Evolutionary conservation across 768 basidiomycete species (phyloP).

Genomic region (Amylocystis lapponica): DNA sequence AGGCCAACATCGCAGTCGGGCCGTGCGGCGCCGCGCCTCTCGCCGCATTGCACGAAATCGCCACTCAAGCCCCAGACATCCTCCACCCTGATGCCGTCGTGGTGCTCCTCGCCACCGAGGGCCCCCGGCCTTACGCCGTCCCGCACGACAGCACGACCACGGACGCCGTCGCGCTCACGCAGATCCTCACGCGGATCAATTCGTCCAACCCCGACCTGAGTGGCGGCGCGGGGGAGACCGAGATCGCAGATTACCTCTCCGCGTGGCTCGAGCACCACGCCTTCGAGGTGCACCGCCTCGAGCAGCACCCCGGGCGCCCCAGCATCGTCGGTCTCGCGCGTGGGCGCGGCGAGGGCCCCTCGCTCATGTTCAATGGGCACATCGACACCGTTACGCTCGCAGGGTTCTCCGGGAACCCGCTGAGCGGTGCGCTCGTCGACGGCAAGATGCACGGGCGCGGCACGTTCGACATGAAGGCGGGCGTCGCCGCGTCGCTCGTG

Average conservation of each 20-base stretch:
- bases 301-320: neutral
- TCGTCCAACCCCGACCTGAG: constrained; percentile 4
- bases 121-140: neutral
- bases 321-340: constrained; percentile 1
- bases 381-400: constrained; percentile 6
- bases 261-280: constrained; percentile 3
- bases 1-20: neutral
- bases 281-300: constrained; percentile 4
- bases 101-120: constrained; percentile 3
- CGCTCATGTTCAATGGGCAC: constrained; percentile 5
- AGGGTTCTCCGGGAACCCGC: constrained; percentile 1
- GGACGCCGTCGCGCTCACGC: constrained; percentile 3
- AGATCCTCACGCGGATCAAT: constrained; percentile 5
- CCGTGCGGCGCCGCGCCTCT: constrained; percentile 4
- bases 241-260: constrained; percentile 1
- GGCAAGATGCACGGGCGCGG: constrained; percentile 3
- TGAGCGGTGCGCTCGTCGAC: constrained; percentile 1
- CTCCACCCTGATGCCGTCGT: constrained; percentile 1
- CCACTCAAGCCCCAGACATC: neutral
- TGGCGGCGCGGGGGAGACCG: constrained; percentile 1
- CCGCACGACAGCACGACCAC: constrained; percentile 3
- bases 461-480: constrained; percentile 5
- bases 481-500: constrained; percentile 3
- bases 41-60: constrained; percentile 1
- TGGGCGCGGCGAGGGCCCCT: neutral